Evolutionary conservation across 495 filamentous ascomycete species (phyloP).

Genomic region (Penicillium diatomitis): DNA sequence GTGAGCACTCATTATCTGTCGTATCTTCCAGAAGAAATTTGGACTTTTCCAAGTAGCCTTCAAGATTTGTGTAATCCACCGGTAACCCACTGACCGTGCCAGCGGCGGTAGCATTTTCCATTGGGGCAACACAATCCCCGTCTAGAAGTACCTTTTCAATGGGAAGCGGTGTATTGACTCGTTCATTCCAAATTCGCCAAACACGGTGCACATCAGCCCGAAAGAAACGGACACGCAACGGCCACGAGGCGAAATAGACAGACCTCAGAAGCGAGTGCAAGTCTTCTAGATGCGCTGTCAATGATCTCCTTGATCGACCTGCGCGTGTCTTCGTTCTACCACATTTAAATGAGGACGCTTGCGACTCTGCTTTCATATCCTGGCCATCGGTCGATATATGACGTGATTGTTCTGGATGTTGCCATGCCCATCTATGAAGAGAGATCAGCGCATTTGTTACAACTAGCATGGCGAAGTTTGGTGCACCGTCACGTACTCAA

Average conservation of each 20-base stretch:
- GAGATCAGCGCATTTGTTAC: neutral
- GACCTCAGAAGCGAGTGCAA: slow-evolving; percentile 72
- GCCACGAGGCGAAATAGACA: slow-evolving; percentile 69
- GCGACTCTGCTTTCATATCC: slow-evolving; percentile 21
- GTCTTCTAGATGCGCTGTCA: slow-evolving; percentile 59
- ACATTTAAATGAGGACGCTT: slow-evolving; percentile 7
- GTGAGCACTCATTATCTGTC: slow-evolving; percentile 46
- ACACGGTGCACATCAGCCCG: slow-evolving; percentile 51
- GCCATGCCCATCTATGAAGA: slow-evolving; percentile 75
- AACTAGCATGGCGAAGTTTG: neutral
- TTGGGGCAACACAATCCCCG: slow-evolving; percentile 15
- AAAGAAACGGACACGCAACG: slow-evolving; percentile 78
- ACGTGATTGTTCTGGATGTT: slow-evolving; percentile 64
- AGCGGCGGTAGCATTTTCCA: slow-evolving; percentile 5
- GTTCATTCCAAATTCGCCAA: slow-evolving; percentile 57
- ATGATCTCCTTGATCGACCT: slow-evolving; percentile 44
- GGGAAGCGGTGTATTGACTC: slow-evolving; percentile 38
- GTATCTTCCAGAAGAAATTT: slow-evolving; percentile 52
- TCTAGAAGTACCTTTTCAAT: slow-evolving; percentile 50
- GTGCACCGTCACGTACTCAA: slow-evolving; percentile 57
- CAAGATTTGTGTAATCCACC: slow-evolving; percentile 55
- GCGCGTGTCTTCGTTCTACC: slow-evolving; percentile 18
- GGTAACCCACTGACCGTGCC: slow-evolving; percentile 47
- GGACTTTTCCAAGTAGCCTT: slow-evolving; percentile 64
- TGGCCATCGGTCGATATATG: slow-evolving; percentile 50